Base-by-base conservation (phyloP, 2,329 filamentous ascomycete species). In the Tolypocladium nubicola region DNA sequence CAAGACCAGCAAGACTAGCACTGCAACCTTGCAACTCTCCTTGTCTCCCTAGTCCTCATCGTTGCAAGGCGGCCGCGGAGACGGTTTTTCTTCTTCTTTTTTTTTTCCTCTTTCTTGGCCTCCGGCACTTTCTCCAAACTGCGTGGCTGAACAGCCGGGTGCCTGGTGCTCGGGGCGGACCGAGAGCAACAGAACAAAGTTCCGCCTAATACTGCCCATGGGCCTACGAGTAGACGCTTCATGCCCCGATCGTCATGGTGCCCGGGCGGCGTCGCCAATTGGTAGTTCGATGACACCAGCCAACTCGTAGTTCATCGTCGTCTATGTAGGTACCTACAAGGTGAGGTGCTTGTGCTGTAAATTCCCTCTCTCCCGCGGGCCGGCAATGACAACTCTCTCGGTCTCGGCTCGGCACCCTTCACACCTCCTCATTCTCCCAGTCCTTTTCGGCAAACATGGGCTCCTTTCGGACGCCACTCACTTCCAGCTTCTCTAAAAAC, bases 401-500 rank as follows among this genome's bases (percentile, higher is more conserved):
- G 30, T 50, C 26, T n/a, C 47, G 30, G 26, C 26, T 21, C 16
- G 47, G 10, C 21, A 33, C 19, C 35, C 16, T 30, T 60, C 54
- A 81, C 21, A 81, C 77, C 66, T 85, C 82, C 66, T 86, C 84
- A 64, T 85, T 83, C 69, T 86, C 83, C 83, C 83, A 86, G 66
- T 86, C 83, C 69, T 82, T 78, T 65, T 86, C 83, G 47, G 74
- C 77, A 71, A 82, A 86, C 73, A 84, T 81, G 23, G 81, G 81
- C 45, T 76, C 74, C 63, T 73, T 79, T 35, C 76, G 73, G n/a
- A 71, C 74, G 8, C 77, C 79, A 60, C 73, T 77, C 54, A 77
- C 73, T 70, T 97, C 93, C 53, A 99, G 78, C 75, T 91, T 96
- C 60, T 87, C 85, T 60, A 99, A 76, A 68, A 97, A 96, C 73